A percentile compares a stretch with the other conserved stretches of the same genome.
Conservation (phyloP, 306 rosid species). For the Rosa chinensis region DNA sequence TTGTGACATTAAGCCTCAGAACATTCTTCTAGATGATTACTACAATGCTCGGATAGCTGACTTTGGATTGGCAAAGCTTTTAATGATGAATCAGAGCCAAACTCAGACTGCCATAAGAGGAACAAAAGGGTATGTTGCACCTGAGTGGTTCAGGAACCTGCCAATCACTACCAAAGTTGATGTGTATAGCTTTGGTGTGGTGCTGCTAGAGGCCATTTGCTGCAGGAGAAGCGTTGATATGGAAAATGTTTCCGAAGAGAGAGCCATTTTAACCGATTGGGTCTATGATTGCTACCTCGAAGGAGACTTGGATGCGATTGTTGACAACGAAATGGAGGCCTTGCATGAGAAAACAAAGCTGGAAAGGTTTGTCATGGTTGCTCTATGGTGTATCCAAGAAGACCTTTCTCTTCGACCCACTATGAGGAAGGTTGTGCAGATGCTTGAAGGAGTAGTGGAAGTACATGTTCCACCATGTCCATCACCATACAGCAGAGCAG, state of each 20-base stretch:
- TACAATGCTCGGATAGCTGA: conserved; percentile 30
- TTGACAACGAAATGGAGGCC: conserved; percentile 14
- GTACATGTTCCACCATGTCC: conserved; percentile 33
- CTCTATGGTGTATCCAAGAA: conserved; percentile 42
- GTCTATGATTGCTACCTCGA: conserved; percentile 23
- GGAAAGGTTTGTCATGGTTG: conserved; percentile 18
- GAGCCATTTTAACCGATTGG: conserved; percentile 17
- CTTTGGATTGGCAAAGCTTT: conserved; percentile 46
- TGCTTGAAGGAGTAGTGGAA: conserved; percentile 43
- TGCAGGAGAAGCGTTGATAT: conserved; percentile 29
- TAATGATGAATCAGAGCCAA: conserved; percentile 37
- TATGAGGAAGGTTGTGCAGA: conserved; percentile 34
- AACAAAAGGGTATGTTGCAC: conserved; percentile 51
- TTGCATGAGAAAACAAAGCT: conserved; percentile 14
- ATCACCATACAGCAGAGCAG: background rate
- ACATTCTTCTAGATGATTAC: conserved; percentile 39
- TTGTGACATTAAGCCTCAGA: conserved; percentile 53
- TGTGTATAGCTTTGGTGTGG: conserved; percentile 38
- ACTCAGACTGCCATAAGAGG: conserved; percentile 41
- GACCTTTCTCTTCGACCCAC: conserved; percentile 25
- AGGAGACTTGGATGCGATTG: background rate
- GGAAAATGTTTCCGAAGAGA: background rate
- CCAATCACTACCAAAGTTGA: conserved; percentile 39
- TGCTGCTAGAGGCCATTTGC: conserved; percentile 36
- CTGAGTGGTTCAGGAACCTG: conserved; percentile 44